A percentile compares a stretch with the other conserved stretches of the same genome.
These are phyloP conservation scores for Rhododendron mucronatum DNA, from an alignment of 148 eudicot genomes.

Conservation along the genomic window DNA sequence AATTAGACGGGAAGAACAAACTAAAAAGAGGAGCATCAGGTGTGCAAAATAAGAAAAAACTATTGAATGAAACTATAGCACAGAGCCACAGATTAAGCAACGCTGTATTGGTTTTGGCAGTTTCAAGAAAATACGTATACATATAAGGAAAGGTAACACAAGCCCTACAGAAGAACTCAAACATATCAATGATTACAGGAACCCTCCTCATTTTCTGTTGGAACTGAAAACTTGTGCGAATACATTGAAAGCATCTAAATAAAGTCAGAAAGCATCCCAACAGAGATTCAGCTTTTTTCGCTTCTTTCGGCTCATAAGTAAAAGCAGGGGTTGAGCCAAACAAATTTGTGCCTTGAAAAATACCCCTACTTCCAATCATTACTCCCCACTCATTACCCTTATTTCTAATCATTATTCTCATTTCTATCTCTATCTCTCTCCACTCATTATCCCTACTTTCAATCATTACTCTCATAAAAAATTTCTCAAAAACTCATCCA, in stretches of 20 bases:
- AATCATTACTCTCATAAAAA: too few relatives aligned
- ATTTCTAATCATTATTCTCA: too few relatives aligned
- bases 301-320: neutral
- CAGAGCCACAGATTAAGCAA: neutral
- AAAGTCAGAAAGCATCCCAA: neutral
- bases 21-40: neutral
- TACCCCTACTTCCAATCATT: too few relatives aligned
- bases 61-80: neutral
- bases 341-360: neutral
- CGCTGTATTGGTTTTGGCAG: neutral
- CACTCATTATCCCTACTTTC: too few relatives aligned
- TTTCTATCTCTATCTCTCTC: too few relatives aligned
- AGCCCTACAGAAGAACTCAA: neutral
- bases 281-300: neutral
- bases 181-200: neutral
- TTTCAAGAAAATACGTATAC: neutral
- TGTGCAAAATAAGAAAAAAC: neutral
- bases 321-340: neutral
- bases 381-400: too few relatives aligned
- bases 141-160: neutral
- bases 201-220: neutral
- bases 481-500: too few relatives aligned
- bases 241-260: neutral
- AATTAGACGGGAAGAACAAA: constrained; percentile 1
- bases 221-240: neutral